Evolutionary conservation across 1,139 yeast species (phyloP).

Genomic region (Yamadazyma epiphylla): DNA sequence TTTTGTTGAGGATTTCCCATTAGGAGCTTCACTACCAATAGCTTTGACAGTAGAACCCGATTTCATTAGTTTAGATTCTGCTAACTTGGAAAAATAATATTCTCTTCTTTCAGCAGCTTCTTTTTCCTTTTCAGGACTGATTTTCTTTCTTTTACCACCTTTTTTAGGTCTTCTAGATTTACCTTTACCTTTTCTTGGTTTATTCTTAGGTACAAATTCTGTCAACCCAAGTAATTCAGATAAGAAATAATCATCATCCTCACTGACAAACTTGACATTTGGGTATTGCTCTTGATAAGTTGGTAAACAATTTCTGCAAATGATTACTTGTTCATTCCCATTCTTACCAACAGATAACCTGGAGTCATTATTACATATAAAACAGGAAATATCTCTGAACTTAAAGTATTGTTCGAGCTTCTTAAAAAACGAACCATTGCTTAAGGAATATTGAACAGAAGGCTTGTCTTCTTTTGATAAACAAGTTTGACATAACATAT

Average conservation of each 20-base stretch:
- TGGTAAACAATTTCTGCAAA: conserved; percentile 41
- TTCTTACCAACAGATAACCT: conserved; percentile 34
- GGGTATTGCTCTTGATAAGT: conserved; percentile 15
- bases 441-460: conserved; percentile 46
- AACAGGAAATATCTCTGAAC: conserved; percentile 50
- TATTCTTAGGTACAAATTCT: conserved; percentile 27
- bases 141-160: conserved; percentile 22
- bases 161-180: conserved; percentile 22
- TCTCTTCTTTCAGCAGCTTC: conserved; percentile 34
- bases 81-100: conserved; percentile 32
- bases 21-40: conserved; percentile 28
- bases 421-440: conserved; percentile 53
- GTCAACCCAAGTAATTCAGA: conserved; percentile 47
- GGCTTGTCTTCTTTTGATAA: conserved; percentile 44
- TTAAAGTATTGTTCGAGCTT: conserved; percentile 45
- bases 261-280: conserved; percentile 32
- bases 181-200: conserved; percentile 12
- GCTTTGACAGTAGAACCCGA: conserved; percentile 43
- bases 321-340: conserved; percentile 21
- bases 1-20: conserved; percentile 10
- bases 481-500: conserved; percentile 48
- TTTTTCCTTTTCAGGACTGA: conserved; percentile 23
- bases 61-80: conserved; percentile 30
- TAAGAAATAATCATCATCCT: conserved; percentile 46
- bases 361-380: conserved; percentile 37